Base-by-base conservation (phyloP, 2,329 filamentous ascomycete genomes). In the Chaetomiaceae sp. region DNA sequence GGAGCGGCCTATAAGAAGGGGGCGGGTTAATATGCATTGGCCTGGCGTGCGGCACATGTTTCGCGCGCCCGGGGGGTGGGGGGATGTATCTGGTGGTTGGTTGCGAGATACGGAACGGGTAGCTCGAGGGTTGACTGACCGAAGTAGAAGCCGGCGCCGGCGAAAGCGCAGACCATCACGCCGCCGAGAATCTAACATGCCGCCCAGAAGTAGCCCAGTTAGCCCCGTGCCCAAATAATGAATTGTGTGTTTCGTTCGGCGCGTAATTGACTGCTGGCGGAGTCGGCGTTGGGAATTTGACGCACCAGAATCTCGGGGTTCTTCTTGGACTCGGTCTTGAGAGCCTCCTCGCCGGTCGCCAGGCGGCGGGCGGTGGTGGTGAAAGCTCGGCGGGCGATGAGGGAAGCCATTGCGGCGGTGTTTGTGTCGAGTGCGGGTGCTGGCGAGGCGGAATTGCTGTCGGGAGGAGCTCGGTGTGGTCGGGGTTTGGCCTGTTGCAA, bases 81-180 rank as follows among this genome's bases (percentile, higher is more conserved):
- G 31, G 36, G 9, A 20, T 8, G n/a, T n/a, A 23, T 22, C 17
- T 19, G 3, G 29, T 7, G 29, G 7, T 9, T n/a, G n/a, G n/a
- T n/a, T n/a, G n/a, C n/a, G n/a, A n/a, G n/a, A n/a, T n/a, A n/a
- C n/a, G n/a, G n/a, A n/a, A 17, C 36, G 27, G 17, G 22, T 6
- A 2, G 6, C 1, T n/a, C n/a, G 22, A 20, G 25, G n/a, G 20
- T 19, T 7, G 40, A 57, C 74, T 69, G 80, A 89, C 87, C 87
- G 66, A 94, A 89, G 77, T 91, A 90, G 84, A 85, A 95, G 70
- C 92, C 92, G 63, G 89, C 92, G 65, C 94, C 84, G 68, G 85
- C 85, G 68, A 96, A 88, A 66, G 89, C 88, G 71, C 86, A 85
- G 66, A 87, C 85, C 90, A 97, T 96, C 71, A 97, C 85, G 68